Conservation (phyloP, 345 rosid genomes). For the Gossypium turneri region DNA sequence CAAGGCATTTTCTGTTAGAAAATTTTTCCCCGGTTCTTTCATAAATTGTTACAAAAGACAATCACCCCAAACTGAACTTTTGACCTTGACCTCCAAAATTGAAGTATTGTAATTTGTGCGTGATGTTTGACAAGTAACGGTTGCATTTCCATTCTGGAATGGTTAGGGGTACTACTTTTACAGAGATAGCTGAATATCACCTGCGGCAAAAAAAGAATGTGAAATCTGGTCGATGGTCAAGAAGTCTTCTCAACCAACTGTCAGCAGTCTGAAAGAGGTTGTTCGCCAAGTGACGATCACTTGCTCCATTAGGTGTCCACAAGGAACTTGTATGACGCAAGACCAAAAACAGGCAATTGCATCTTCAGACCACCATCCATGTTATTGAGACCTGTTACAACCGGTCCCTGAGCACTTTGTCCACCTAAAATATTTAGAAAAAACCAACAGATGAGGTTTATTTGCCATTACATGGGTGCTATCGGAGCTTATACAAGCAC, state of each 20-base stretch:
- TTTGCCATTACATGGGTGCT: neutral
- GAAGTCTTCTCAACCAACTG: conserved; percentile 52
- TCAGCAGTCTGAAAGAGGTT: conserved; percentile 60
- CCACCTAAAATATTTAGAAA: conserved; percentile 25
- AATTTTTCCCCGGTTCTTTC: conserved; percentile 5
- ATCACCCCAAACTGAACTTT: conserved; percentile 9
- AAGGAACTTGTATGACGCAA: conserved; percentile 78
- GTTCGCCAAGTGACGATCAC: conserved; percentile 41
- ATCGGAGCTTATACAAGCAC: neutral
- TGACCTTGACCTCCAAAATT: neutral
- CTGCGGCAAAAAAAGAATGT: conserved; percentile 60
- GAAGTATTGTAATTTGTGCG: neutral
- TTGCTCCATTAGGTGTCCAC: conserved; percentile 59
- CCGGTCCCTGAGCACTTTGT: conserved; percentile 24
- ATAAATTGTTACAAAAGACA: conserved; percentile 12
- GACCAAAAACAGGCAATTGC: conserved; percentile 59
- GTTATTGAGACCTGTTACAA: conserved; percentile 24
- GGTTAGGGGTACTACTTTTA: conserved; percentile 7
- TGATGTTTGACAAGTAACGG: neutral
- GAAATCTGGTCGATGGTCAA: conserved; percentile 81
- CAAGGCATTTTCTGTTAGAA: neutral
- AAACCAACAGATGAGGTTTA: neutral
- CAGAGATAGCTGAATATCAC: conserved; percentile 16
- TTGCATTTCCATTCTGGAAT: conserved; percentile 3
- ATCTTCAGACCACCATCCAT: conserved; percentile 37